Percentiles rank a stretch among this genome's conserved stretches.
Evolutionary conservation across 176 grass and related monocot species (phyloP).

Genomic region (Phyllostachys edulis): DNA sequence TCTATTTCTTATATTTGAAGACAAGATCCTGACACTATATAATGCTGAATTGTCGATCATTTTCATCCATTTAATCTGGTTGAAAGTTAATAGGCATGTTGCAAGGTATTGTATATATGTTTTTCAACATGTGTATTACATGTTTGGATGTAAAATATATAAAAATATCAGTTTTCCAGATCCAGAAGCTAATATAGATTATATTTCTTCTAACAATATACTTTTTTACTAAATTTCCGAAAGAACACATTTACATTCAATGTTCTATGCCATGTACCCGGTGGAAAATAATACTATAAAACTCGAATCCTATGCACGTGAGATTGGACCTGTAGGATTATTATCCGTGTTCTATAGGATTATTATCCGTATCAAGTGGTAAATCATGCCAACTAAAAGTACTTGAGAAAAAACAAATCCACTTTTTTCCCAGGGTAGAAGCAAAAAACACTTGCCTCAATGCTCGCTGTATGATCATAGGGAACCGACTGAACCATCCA

Average conservation of each 20-base stretch:
- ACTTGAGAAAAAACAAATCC: not conserved
- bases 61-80: not conserved
- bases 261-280: no score
- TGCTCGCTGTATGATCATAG: slow-evolving; percentile 57
- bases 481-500: slow-evolving; percentile 35
- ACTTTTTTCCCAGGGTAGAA: not conserved
- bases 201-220: not conserved
- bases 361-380: not conserved
- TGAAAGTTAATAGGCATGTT: no score
- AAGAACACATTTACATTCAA: not conserved
- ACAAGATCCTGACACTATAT: not conserved
- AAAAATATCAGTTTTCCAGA: not conserved
- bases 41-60: not conserved
- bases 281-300: no score
- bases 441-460: slow-evolving; percentile 41
- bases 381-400: not conserved
- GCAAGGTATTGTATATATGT: not conserved
- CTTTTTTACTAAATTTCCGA: not conserved
- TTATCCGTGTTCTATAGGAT: not conserved
- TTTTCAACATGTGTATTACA: not conserved
- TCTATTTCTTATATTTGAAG: not conserved
- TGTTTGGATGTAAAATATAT: not conserved
- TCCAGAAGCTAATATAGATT: not conserved
- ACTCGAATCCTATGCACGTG: no score
- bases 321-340: no score